Percentiles rank a stretch among this genome's conserved stretches.
These are phyloP conservation scores for Zoysia pacifica DNA, from an alignment of 176 grass and related monocot genomes.

Conservation along the genomic window DNA sequence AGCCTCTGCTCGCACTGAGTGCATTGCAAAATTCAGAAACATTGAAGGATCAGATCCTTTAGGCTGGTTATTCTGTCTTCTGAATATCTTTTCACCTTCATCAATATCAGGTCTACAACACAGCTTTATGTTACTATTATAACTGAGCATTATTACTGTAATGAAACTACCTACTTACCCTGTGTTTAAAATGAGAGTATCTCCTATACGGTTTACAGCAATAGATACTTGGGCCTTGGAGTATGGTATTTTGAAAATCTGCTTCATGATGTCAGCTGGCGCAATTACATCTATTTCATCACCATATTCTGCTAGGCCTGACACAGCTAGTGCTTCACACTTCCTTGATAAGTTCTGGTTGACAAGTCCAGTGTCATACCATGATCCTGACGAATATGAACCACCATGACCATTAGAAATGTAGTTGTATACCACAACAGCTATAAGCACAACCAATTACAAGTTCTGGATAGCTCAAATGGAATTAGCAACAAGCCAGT, in stretches of 20 bases:
- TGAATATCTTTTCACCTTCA: constrained; percentile 94
- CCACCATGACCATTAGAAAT: constrained; percentile 30
- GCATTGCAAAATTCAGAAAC: constrained; percentile 98
- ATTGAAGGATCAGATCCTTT: constrained; percentile 91
- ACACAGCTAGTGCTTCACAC: constrained; percentile 93
- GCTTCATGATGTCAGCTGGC: constrained; percentile 91
- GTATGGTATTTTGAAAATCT: constrained; percentile 98
- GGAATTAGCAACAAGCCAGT: not conserved
- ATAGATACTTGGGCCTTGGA: constrained; percentile 95
- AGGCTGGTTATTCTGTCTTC: constrained; percentile 80
- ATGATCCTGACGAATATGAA: constrained; percentile 57
- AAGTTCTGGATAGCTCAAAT: not conserved
- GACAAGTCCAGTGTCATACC: constrained; percentile 54
- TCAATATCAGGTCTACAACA: constrained; percentile 82
- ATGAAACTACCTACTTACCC: constrained; percentile 56
- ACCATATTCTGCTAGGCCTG: constrained; percentile 79
- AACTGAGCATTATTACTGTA: constrained; percentile 4
- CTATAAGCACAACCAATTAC: constrained; percentile 1
- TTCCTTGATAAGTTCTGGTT: constrained; percentile 96
- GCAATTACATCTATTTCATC: constrained; percentile 95
- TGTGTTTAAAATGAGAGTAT: constrained; percentile 91
- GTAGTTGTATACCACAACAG: constrained; percentile 12
- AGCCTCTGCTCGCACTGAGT: constrained; percentile 92
- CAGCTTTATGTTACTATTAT: constrained; percentile 20
- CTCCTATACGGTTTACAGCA: constrained; percentile 88